Conservation (phyloP, 2,329 filamentous ascomycete species). For the Epichloe typhina region DNA sequence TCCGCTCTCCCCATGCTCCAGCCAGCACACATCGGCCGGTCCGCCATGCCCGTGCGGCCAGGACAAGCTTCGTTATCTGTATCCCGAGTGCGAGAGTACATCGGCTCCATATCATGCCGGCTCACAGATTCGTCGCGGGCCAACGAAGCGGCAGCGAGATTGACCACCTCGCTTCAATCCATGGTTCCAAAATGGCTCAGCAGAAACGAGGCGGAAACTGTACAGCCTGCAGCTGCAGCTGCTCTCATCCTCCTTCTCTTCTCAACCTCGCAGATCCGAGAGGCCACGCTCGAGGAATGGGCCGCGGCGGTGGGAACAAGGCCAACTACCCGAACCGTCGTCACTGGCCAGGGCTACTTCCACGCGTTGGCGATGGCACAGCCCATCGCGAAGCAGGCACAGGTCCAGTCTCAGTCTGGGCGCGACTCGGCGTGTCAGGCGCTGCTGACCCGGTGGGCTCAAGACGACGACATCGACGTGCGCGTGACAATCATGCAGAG, state of each 20-base stretch:
- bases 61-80: constrained; percentile 15
- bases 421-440: constrained; percentile 28
- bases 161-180: constrained; percentile 16
- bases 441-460: constrained; percentile 39
- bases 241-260: constrained; percentile 37
- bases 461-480: constrained; percentile 36
- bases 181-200: constrained; percentile 33
- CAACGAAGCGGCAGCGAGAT: constrained; percentile 7
- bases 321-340: constrained; percentile 19
- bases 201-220: constrained; percentile 36
- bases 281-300: constrained; percentile 32
- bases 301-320: constrained; percentile 25
- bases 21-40: constrained; percentile 14
- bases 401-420: constrained; percentile 2
- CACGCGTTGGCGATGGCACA: constrained; percentile 39
- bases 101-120: constrained; percentile 11
- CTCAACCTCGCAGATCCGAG: constrained; percentile 22
- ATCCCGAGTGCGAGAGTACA: constrained; percentile 9
- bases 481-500: constrained; percentile 42
- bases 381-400: constrained; percentile 20
- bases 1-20: constrained; percentile 37
- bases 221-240: constrained; percentile 36
- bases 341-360: constrained; percentile 37
- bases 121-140: constrained; percentile 2
- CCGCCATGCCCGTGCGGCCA: constrained; percentile 6